Conservation (phyloP, 768 basidiomycete genomes). For the Exidia glandulosa region DNA sequence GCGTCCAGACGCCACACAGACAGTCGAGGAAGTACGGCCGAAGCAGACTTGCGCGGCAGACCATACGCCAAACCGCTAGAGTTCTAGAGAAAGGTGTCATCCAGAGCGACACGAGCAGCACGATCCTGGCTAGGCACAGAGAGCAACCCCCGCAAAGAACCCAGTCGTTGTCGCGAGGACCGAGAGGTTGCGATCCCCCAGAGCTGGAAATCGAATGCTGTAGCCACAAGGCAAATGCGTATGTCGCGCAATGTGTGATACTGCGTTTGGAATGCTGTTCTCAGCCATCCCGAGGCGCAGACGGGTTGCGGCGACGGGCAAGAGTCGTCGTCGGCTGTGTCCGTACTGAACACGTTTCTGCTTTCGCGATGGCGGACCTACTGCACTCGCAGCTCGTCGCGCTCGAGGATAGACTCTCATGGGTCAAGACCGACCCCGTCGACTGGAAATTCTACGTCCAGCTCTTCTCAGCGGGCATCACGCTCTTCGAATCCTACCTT, state of each 20-base stretch:
- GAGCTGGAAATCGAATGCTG: background rate
- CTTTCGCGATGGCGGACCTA: conserved; percentile 39
- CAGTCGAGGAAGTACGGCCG: no score
- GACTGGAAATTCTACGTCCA: conserved; percentile 82
- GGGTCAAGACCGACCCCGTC: conserved; percentile 59
- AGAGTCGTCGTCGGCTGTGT: background rate
- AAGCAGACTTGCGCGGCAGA: no score
- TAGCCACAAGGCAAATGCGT: background rate
- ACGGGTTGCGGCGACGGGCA: background rate
- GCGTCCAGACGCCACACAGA: no score
- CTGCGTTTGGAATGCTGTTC: background rate
- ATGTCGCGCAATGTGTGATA: no score
- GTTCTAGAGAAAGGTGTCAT: no score
- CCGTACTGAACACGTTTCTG: background rate
- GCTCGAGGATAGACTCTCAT: conserved; percentile 54
- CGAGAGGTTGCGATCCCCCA: background rate
- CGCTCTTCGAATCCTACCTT: conserved; percentile 80
- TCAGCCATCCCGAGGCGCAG: background rate
- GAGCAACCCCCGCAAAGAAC: no score
- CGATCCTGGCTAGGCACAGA: no score
- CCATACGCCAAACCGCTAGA: no score
- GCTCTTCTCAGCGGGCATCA: conserved; percentile 60
- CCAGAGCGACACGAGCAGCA: no score
- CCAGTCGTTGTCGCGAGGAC: no score
- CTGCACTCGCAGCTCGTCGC: conserved; percentile 44